Evolutionary conservation across 2,329 filamentous ascomycete genomes (phyloP).

Genomic region (Pestalotiopsis sp.): DNA sequence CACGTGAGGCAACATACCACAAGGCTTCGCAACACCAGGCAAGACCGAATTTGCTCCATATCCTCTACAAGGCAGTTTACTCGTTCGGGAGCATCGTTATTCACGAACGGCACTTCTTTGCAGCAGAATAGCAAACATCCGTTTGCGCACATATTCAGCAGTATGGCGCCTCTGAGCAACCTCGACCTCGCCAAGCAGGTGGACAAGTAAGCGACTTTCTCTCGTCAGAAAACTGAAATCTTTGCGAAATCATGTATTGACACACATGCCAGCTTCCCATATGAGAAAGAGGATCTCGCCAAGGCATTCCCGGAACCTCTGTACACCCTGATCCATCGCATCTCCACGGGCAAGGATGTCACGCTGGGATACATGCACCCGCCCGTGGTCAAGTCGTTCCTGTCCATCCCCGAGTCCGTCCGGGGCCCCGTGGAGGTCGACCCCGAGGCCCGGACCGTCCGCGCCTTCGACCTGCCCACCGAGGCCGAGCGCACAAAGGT

Average conservation of each 20-base stretch:
- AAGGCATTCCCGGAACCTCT: constrained; percentile 58
- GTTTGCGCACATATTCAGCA: background rate
- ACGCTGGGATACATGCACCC: constrained; percentile 60
- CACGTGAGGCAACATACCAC: background rate
- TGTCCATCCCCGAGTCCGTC: constrained; percentile 47
- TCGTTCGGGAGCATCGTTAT: background rate
- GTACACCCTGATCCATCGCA: constrained; percentile 57
- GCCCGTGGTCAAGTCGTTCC: constrained; percentile 50
- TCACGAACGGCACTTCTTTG: background rate
- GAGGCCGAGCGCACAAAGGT: constrained; percentile 63
- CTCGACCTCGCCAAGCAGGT: constrained; percentile 56
- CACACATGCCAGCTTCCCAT: constrained; percentile 67
- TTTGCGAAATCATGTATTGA: background rate
- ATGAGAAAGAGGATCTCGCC: constrained; percentile 60
- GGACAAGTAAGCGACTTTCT: constrained; percentile 49
- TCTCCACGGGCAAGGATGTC: background rate
- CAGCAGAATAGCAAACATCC: background rate
- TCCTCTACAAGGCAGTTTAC: background rate
- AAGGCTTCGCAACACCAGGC: background rate
- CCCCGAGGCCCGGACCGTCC: constrained; percentile 60
- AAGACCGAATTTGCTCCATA: background rate
- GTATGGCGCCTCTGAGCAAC: constrained; percentile 33
- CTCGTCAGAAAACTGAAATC: background rate
- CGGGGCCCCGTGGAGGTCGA: constrained; percentile 65
- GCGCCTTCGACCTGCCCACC: constrained; percentile 59